phyloP scores from a whole-genome alignment of 345 rosid genomes.

The Fremontodendron californicum region DNA sequence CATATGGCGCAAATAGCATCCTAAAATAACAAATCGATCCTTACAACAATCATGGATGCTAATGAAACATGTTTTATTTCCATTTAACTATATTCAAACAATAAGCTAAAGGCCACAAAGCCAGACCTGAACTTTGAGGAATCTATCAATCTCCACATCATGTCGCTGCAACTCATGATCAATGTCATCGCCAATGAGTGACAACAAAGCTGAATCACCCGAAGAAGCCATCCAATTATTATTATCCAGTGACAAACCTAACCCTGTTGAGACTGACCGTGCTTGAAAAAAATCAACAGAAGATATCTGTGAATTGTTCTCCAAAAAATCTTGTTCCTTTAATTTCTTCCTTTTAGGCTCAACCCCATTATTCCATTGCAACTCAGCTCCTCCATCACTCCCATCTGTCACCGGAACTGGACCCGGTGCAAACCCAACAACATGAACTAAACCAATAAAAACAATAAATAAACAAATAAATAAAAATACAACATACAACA shows the following conservation, averaged over 20 bases:
- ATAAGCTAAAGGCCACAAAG: slow-evolving; percentile 6
- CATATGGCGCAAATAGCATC: neutral
- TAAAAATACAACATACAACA: too few species aligned
- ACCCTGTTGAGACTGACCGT: slow-evolving; percentile 73
- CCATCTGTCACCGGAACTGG: slow-evolving; percentile 46
- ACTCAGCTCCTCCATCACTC: slow-evolving; percentile 45
- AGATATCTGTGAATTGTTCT: slow-evolving; percentile 69
- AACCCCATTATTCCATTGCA: slow-evolving; percentile 51
- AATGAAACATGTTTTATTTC: neutral
- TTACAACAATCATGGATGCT: neutral
- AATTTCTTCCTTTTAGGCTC: slow-evolving; percentile 54
- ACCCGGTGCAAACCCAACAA: slow-evolving; percentile 73
- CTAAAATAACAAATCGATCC: neutral
- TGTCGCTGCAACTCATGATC: slow-evolving; percentile 61
- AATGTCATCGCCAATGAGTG: slow-evolving; percentile 55
- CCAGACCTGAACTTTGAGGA: slow-evolving; percentile 68
- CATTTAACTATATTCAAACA: neutral
- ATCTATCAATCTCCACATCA: slow-evolving; percentile 62
- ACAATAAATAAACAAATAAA: neutral
- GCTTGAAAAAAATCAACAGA: slow-evolving; percentile 64
- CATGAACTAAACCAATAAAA: slow-evolving; percentile 52
- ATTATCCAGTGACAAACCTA: slow-evolving; percentile 76
- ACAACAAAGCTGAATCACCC: slow-evolving; percentile 55
- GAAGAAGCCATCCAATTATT: slow-evolving; percentile 45
- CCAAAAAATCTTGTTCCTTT: slow-evolving; percentile 68